Percentiles rank a stretch among this genome's conserved stretches.
Evolutionary conservation across 768 basidiomycete species (phyloP).

Genomic region (Mycena galericulata): DNA sequence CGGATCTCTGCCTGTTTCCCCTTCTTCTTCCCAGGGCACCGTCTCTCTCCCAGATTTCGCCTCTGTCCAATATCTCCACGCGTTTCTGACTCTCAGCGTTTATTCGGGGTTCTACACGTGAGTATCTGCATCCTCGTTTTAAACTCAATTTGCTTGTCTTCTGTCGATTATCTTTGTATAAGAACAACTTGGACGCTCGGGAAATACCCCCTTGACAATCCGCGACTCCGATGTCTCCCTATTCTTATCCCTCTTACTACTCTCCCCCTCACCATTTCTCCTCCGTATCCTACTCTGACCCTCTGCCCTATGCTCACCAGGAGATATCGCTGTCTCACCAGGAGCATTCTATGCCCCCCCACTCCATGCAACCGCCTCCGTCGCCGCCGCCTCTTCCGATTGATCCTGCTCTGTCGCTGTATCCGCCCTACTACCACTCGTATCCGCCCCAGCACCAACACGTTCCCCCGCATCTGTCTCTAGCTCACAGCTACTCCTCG

Average conservation of each 20-base stretch:
- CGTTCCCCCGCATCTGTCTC: constrained; percentile 65
- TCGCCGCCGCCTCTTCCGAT: constrained; percentile 75
- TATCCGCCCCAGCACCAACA: constrained; percentile 58
- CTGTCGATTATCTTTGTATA: constrained; percentile 24
- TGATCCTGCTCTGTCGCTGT: constrained; percentile 78
- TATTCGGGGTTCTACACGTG: constrained; percentile 24
- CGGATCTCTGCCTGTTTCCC: constrained; percentile 15
- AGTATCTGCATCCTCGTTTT: constrained; percentile 23
- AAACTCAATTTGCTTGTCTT: constrained; percentile 21
- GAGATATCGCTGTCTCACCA: constrained; percentile 56
- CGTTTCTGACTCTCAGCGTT: constrained; percentile 9
- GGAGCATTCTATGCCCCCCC: constrained; percentile 54
- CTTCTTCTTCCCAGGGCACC: constrained; percentile 33
- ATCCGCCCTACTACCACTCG: constrained; percentile 72
- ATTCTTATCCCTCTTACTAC: constrained; percentile 35
- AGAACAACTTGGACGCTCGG: constrained; percentile 6
- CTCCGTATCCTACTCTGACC: constrained; percentile 30
- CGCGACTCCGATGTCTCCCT: constrained; percentile 32
- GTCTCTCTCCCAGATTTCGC: constrained; percentile 20
- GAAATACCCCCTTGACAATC: constrained; percentile 2
- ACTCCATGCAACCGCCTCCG: constrained; percentile 63
- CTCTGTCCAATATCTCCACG: constrained; percentile 27
- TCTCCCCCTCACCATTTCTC: constrained; percentile 30
- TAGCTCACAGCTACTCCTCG: constrained; percentile 74
- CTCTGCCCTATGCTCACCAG: constrained; percentile 47